Conservation (phyloP, 202 grass and related monocot species). For the Hordeum pubiflorum region DNA sequence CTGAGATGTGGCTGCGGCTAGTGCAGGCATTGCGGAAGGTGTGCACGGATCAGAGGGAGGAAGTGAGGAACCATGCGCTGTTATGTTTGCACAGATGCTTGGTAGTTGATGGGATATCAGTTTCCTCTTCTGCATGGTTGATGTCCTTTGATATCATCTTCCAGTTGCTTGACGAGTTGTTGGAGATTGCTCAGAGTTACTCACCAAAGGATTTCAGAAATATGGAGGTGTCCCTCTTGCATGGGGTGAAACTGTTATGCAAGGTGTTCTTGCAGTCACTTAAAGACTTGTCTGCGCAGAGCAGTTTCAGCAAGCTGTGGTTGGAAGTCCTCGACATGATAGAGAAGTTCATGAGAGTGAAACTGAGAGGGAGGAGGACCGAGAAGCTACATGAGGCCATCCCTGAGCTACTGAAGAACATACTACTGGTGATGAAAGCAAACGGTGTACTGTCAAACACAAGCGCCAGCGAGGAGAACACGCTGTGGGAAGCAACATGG, state of each 20-base stretch:
- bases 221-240: slow-evolving; percentile 86
- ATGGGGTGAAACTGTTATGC: slow-evolving; percentile 72
- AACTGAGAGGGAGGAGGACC: slow-evolving; percentile 69
- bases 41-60: slow-evolving; percentile 82
- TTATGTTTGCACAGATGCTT: slow-evolving; percentile 77
- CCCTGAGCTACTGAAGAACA: slow-evolving; percentile 90
- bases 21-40: slow-evolving; percentile 78
- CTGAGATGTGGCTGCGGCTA: slow-evolving; percentile 95
- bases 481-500: slow-evolving; percentile 82
- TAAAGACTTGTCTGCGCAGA: slow-evolving; percentile 59
- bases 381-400: slow-evolving; percentile 91
- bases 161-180: slow-evolving; percentile 81
- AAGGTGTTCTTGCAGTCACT: slow-evolving; percentile 89
- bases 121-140: slow-evolving; percentile 66
- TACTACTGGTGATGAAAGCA: slow-evolving; percentile 82
- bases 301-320: slow-evolving; percentile 77
- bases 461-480: slow-evolving; percentile 39
- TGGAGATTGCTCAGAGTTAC: slow-evolving; percentile 79
- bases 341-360: slow-evolving; percentile 83
- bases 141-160: slow-evolving; percentile 93
- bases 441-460: slow-evolving; percentile 55
- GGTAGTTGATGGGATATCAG: slow-evolving; percentile 63
- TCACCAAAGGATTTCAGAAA: slow-evolving; percentile 90
- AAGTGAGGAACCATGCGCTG: slow-evolving; percentile 89
- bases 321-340: slow-evolving; percentile 74